Evolutionary conservation across 306 rosid species (phyloP), one percentile per base, ranked within the genome.

Genomic region (Abrus pulchellus): DNA sequence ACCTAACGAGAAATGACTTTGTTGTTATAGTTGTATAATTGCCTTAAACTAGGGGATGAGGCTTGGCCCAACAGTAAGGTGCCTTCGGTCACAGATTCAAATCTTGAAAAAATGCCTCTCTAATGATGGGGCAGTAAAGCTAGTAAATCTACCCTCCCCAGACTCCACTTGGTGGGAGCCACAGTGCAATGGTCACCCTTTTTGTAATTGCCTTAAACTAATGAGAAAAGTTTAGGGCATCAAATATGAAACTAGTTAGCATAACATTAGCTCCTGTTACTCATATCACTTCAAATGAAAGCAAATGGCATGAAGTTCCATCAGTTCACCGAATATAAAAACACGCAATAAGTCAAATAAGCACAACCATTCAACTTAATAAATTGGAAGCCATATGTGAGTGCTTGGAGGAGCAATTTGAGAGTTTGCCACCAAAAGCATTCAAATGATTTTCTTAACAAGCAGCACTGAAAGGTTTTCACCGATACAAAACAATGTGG

Each of bases 291-390:
- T 55, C 1, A 44, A 64, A 73, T 13, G 43, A 45, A 64, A n/a
- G 14, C 67, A 62, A 40, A 27, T 29, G 9, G 53, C 9, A 44
- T 34, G 28, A 83, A 71, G 63, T 40, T 62, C 47, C 59, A 62
- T 72, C 57, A 80, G 66, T 62, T 41, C 59, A 40, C 67, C 49
- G 61, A 49, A 80, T 61, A 29, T 66, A 28, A 43, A 55, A 12
- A n/a, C 64, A 48, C 32, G 27, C 13, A n/a, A 14, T 65, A 65
- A 40, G 2, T 66, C 75, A 54, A 77, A 50, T 7, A 44, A 43
- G 80, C 13, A 64, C 32, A 14, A 68, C 68, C 43, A 57, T 34
- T 36, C 55, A 71, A 54, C 41, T 43, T 11, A 66, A 74, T 10
- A 64, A n/a, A 6, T 34, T 53, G 2, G 13, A 54, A 20, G 13